phyloP scores from a whole-genome alignment of 495 filamentous ascomycete species.

The Neurospora tetrasperma region DNA sequence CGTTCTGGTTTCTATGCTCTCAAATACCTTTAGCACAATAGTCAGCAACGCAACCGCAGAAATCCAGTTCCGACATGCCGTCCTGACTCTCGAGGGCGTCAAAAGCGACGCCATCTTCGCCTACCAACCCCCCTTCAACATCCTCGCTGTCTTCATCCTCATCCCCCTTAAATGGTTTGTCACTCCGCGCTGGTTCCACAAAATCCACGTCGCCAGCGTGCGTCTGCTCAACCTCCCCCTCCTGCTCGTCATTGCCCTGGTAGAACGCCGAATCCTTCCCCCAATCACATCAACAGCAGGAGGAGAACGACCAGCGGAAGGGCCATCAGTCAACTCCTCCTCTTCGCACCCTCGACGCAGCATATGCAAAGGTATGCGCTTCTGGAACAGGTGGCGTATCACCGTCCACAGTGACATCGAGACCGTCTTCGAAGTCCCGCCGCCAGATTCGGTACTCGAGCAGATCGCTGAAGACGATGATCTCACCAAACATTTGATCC shows the following conservation, averaged over 20 bases:
- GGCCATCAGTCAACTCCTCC: slow-evolving; percentile 13
- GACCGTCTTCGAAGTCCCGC: slow-evolving; percentile 57
- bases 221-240: slow-evolving; percentile 56
- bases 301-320: slow-evolving; percentile 5
- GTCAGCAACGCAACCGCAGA: slow-evolving; percentile 55
- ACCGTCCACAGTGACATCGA: slow-evolving; percentile 55
- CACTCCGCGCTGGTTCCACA: slow-evolving; percentile 65
- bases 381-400: slow-evolving; percentile 40
- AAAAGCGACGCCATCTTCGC: slow-evolving; percentile 66
- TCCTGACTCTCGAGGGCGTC: slow-evolving; percentile 66
- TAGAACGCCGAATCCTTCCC: slow-evolving; percentile 45
- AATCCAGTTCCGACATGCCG: slow-evolving; percentile 59
- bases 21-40: slow-evolving; percentile 59
- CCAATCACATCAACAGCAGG: slow-evolving; percentile 6
- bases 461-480: slow-evolving; percentile 46
- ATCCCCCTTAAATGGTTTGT: slow-evolving; percentile 56
- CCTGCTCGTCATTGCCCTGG: slow-evolving; percentile 47
- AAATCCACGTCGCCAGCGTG: slow-evolving; percentile 57
- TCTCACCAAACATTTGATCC: slow-evolving; percentile 38
- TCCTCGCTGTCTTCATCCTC: slow-evolving; percentile 52
- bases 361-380: slow-evolving; percentile 6
- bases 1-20: slow-evolving; percentile 65
- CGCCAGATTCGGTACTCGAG: slow-evolving; percentile 46
- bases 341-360: not conserved
- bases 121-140: slow-evolving; percentile 64